Base-by-base conservation (phyloP, 1,284 basidiomycete species). In the Ceratobasidium sp. region DNA sequence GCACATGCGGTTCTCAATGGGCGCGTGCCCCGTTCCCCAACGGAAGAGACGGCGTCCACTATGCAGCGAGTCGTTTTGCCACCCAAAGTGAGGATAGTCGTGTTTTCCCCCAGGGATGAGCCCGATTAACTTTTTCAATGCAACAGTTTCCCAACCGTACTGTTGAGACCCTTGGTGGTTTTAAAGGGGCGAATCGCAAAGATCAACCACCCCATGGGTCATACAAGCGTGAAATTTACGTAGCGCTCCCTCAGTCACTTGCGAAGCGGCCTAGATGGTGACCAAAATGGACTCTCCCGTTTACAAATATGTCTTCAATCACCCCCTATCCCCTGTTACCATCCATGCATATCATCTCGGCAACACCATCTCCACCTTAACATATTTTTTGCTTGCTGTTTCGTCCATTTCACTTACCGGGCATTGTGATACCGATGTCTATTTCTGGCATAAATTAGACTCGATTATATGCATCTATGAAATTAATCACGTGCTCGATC, bases 271-370 rank as follows among this genome's bases (percentile, higher is more conserved):
- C 51, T 11, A 29, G 63, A 43, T 62, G 37, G 56, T 63, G 27
- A 24, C 46, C 75, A 79, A 13, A 80, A 79, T 14, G 16, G 41
- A 19, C 41, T 43, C 41, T 11, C 11, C 16, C 16, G 41, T 11
- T 19, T 43, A 14, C 41, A 11, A 43, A 43, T 43, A 43, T 43
- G 41, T 9, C 41, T 1, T 66, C 81, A 22, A 53, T 49, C 19
- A 14, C 13, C 8, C 31, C 34, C 51, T 51, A 16, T 13, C 39
- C 8, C 37, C 11, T 19, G n/a, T 31, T 54, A 29, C 29, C n/a
- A 9, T 51, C 8, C 13, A 29, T 53, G 22, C 48, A n/a, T 51
- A 24, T 66, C 9, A 37, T 11, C 39, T 27, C 16, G 11, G 6
- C 29, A 34, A 19, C 48, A 66, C 34, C 27, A 6, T 2, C n/a